Conservation (phyloP, 805 yeast species). For the Saccharomycopsis amapae region DNA sequence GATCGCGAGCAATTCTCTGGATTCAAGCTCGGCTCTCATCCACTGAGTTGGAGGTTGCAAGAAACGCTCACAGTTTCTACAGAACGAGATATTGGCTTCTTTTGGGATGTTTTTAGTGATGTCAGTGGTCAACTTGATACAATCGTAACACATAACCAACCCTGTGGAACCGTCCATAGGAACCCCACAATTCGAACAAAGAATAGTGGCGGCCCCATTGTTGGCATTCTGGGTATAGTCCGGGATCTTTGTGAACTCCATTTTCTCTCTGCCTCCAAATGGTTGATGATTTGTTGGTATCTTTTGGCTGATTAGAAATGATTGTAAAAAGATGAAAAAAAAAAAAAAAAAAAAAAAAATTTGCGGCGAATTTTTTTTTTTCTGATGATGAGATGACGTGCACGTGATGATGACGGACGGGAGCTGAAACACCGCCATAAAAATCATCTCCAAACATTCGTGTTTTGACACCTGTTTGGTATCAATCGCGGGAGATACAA, state of each 20-base stretch:
- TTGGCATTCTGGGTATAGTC: conserved; percentile 13
- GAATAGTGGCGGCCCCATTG: conserved; percentile 62
- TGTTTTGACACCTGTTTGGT: too few species aligned
- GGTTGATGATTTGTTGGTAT: too few species aligned
- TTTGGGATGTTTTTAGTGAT: conserved; percentile 92
- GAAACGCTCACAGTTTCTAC: conserved; percentile 95
- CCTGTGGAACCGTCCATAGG: conserved; percentile 96
- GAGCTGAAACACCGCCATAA: too few species aligned
- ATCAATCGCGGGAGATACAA: too few species aligned
- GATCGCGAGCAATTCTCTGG: conserved; percentile 85
- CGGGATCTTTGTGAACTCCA: conserved; percentile 21
- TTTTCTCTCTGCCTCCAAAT: conserved; percentile 1
- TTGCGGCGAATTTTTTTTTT: too few species aligned
- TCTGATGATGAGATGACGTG: too few species aligned
- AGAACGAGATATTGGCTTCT: conserved; percentile 87
- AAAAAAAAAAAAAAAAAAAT: too few species aligned
- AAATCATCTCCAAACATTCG: too few species aligned
- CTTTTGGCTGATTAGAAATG: too few species aligned
- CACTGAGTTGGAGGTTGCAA: conserved; percentile 93
- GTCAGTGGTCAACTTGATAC: conserved; percentile 89
- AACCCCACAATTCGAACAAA: conserved; percentile 97
- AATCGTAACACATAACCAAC: conserved; percentile 93
- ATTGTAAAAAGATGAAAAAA: too few species aligned
- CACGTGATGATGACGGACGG: too few species aligned
- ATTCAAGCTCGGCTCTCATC: conserved; percentile 85